A percentile compares a stretch with the other conserved stretches of the same genome.
Evolutionary conservation across 345 rosid genomes (phyloP).

Genomic region (Angophora floribunda): DNA sequence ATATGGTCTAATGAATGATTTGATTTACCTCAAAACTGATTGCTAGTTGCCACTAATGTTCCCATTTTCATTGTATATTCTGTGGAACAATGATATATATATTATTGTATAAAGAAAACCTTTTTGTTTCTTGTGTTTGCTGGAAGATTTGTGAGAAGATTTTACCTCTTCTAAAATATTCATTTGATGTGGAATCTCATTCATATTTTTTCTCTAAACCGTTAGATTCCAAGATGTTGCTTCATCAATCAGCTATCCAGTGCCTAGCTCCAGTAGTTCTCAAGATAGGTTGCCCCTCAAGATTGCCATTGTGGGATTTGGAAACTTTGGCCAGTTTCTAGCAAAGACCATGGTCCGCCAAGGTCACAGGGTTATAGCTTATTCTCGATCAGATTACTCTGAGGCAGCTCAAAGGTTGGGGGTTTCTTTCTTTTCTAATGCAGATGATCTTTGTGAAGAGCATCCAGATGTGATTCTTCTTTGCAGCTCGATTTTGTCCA

Average conservation of each 20-base stretch:
- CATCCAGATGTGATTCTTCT: conserved; percentile 76
- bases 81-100: background rate
- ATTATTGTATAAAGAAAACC: background rate
- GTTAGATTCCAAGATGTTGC: conserved; percentile 25
- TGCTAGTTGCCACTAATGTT: background rate
- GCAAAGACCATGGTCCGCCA: conserved; percentile 49
- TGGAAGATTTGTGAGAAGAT: background rate
- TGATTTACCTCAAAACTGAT: background rate
- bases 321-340: conserved; percentile 75
- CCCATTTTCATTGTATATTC: background rate
- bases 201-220: background rate
- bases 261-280: conserved; percentile 4
- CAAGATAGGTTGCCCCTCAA: conserved; percentile 44
- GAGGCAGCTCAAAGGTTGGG: conserved; percentile 44
- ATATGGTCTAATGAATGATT: background rate
- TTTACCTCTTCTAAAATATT: background rate
- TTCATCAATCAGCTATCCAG: conserved; percentile 10
- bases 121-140: background rate
- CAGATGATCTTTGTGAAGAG: conserved; percentile 72
- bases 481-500: conserved; percentile 68
- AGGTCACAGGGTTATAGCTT: conserved; percentile 60
- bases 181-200: background rate
- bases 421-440: conserved; percentile 41
- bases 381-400: conserved; percentile 63
- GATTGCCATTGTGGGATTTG: conserved; percentile 72